A percentile compares a stretch with the other conserved stretches of the same genome.
Evolutionary conservation across 2,329 filamentous ascomycete species (phyloP).

Genomic region (Penicillium nordicum): DNA sequence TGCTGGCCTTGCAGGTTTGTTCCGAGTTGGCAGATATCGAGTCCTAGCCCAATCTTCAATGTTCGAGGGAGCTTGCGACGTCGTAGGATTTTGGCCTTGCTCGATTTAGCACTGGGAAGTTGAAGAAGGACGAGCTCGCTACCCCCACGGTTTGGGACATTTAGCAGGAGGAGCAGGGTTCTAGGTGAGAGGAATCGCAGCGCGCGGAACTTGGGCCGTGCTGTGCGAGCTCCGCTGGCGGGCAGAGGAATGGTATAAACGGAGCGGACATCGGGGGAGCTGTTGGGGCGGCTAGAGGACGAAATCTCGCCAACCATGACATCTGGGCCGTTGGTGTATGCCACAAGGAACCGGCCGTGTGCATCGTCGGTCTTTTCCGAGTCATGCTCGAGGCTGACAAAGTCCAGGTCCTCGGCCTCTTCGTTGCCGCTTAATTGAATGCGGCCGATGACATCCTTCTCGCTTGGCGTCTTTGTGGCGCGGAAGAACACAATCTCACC

Average conservation of each 20-base stretch:
- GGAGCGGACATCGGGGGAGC: constrained; percentile 30
- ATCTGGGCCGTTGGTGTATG: constrained; percentile 74
- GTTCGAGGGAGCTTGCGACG: constrained; percentile 61
- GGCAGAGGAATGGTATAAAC: constrained; percentile 44
- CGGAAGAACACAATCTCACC: constrained; percentile 80
- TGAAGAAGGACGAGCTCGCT: constrained; percentile 53
- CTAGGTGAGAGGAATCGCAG: constrained; percentile 55
- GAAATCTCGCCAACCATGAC: constrained; percentile 65
- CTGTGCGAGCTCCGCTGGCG: constrained; percentile 29
- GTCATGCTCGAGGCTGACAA: constrained; percentile 32
- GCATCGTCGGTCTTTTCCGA: constrained; percentile 12
- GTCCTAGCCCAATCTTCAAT: constrained; percentile 70
- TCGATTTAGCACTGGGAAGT: constrained; percentile 15
- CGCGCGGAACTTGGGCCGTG: constrained; percentile 52
- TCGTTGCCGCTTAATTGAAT: constrained; percentile 50
- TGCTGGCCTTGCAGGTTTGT: constrained; percentile 59
- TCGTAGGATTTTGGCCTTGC: constrained; percentile 46
- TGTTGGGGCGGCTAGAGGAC: constrained; percentile 47
- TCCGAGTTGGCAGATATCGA: constrained; percentile 71
- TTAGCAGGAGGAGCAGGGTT: constrained; percentile 55
- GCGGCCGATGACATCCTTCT: constrained; percentile 52
- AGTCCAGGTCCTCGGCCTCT: constrained; percentile 51
- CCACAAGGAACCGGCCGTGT: constrained; percentile 59
- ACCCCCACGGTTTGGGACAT: constrained; percentile 53
- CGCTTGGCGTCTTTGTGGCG: constrained; percentile 54